Evolutionary conservation across 2,329 filamentous ascomycete species (phyloP).

Genomic region (Thelonectria blattea): DNA sequence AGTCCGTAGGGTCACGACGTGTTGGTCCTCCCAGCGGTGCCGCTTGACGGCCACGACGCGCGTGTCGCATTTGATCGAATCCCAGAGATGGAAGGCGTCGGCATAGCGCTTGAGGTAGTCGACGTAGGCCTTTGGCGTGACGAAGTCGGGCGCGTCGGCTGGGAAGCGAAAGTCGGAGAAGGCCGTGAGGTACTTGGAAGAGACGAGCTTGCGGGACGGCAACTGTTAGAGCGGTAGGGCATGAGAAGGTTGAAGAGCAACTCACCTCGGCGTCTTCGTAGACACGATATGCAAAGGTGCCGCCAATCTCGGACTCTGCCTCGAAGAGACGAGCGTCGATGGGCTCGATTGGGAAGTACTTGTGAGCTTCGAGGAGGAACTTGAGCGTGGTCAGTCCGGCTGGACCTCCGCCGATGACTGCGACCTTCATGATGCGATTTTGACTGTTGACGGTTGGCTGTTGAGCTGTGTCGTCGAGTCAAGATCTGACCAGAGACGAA

Average conservation of each 20-base stretch:
- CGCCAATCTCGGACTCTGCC: constrained; percentile 50
- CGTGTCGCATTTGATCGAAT: constrained; percentile 44
- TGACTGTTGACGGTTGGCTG: neutral
- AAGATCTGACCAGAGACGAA: neutral
- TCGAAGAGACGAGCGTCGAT: constrained; percentile 55
- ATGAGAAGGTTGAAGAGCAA: neutral
- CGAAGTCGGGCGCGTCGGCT: constrained; percentile 51
- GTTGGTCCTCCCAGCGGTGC: constrained; percentile 2
- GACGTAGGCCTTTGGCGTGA: constrained; percentile 48
- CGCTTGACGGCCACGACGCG: constrained; percentile 40
- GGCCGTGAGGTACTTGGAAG: constrained; percentile 56
- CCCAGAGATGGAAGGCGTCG: constrained; percentile 46
- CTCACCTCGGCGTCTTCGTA: constrained; percentile 55
- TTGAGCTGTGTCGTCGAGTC: neutral
- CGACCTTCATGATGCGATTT: constrained; percentile 44
- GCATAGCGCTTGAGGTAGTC: constrained; percentile 51
- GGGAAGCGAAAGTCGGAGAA: constrained; percentile 57
- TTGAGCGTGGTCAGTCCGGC: constrained; percentile 50
- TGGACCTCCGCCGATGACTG: constrained; percentile 52
- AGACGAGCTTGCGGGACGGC: constrained; percentile 47
- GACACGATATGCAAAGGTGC: constrained; percentile 53
- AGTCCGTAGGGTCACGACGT: constrained; percentile 24
- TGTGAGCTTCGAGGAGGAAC: constrained; percentile 47
- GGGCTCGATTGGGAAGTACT: constrained; percentile 45
- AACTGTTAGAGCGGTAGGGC: neutral